These are phyloP conservation scores for Sarocladium brachiariae DNA, from an alignment of 2,329 filamentous ascomycete genomes.

Conservation along the genomic window DNA sequence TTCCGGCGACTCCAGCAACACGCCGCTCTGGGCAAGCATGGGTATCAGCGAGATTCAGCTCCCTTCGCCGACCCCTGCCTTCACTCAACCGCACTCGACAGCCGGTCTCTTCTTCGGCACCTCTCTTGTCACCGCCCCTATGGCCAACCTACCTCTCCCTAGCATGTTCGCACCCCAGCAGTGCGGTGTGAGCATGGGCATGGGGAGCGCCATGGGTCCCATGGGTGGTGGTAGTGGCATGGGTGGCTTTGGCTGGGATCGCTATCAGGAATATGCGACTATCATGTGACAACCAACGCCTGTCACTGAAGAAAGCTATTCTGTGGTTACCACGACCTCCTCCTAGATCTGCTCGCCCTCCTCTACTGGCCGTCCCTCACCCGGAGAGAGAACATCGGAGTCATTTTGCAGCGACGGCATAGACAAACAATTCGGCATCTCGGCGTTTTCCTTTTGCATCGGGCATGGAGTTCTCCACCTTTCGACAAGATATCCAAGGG, in stretches of 20 bases:
- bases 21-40: conserved; percentile 74
- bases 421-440: conserved; percentile 27
- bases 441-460: conserved; percentile 35
- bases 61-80: conserved; percentile 72
- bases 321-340: conserved; percentile 36
- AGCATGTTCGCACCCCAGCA: conserved; percentile 73
- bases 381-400: conserved; percentile 25
- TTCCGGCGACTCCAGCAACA: conserved; percentile 61
- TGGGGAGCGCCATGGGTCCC: conserved; percentile 35
- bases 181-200: conserved; percentile 73
- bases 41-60: conserved; percentile 66
- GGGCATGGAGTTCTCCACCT: conserved; percentile 29
- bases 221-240: conserved; percentile 46
- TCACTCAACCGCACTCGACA: conserved; percentile 64
- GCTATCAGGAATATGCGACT: conserved; percentile 76
- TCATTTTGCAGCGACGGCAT: conserved; percentile 28
- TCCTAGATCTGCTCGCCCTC: conserved; percentile 29
- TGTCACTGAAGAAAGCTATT: conserved; percentile 38
- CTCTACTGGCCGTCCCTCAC: conserved; percentile 21
- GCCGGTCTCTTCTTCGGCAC: conserved; percentile 74
- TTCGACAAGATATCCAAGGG: conserved; percentile 14
- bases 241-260: conserved; percentile 71
- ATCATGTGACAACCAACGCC: conserved; percentile 72
- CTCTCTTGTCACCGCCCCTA: conserved; percentile 65
- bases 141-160: conserved; percentile 72